Evolutionary conservation across 257 asterid genomes (phyloP).

Genomic region (Solanum bukasovii): DNA sequence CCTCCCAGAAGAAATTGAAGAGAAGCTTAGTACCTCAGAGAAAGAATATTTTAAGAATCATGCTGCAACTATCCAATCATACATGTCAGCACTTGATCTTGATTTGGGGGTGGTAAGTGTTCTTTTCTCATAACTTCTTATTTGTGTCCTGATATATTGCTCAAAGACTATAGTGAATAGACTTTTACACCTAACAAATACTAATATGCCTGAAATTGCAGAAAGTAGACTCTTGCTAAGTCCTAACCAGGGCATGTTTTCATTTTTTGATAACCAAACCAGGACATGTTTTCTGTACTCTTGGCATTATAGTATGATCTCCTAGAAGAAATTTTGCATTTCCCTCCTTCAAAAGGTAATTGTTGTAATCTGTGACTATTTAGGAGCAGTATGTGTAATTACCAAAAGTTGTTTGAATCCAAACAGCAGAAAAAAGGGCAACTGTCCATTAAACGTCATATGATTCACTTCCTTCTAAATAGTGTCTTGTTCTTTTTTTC

Average conservation of each 20-base stretch:
- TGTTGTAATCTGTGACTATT: background rate
- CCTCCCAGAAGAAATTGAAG: slow-evolving; percentile 76
- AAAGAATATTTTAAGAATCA: slow-evolving; percentile 72
- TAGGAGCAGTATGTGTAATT: background rate
- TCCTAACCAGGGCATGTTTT: background rate
- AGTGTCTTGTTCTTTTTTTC: background rate
- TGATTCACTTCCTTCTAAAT: background rate
- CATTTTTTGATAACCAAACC: background rate
- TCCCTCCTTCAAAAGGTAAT: background rate
- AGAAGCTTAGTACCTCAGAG: slow-evolving; percentile 64
- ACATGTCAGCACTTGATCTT: slow-evolving; percentile 56
- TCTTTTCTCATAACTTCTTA: background rate
- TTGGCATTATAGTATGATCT: background rate
- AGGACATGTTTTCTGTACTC: background rate
- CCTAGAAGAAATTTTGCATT: background rate
- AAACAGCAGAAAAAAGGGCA: background rate
- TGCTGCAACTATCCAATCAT: slow-evolving; percentile 50
- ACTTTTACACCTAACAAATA: background rate
- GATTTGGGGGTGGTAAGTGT: slow-evolving; percentile 67
- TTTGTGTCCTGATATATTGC: background rate
- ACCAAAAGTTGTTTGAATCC: background rate
- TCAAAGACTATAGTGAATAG: background rate
- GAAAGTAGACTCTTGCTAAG: background rate
- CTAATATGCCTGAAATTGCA: background rate
- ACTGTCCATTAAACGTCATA: background rate